Conservation (phyloP, 805 yeast species). For the Cephaloascus fragrans region DNA sequence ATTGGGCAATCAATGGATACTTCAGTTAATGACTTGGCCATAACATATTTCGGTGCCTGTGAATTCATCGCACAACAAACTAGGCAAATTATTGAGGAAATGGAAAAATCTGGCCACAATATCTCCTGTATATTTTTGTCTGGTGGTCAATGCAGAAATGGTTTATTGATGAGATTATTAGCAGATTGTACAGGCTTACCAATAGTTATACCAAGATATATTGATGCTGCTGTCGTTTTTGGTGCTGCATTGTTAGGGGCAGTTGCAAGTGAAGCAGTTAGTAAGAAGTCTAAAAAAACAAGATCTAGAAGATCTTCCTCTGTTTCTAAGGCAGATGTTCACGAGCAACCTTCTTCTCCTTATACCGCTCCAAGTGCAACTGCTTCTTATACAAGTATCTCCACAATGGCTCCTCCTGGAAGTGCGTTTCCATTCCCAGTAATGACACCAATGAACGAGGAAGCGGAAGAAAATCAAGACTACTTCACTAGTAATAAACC, state of each 20-base stretch:
- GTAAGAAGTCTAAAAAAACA: slow-evolving; percentile 19
- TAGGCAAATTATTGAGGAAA: slow-evolving; percentile 82
- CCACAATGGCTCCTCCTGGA: slow-evolving; percentile 33
- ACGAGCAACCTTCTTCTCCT: slow-evolving; percentile 52
- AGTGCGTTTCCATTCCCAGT: slow-evolving; percentile 18
- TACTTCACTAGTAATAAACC: slow-evolving; percentile 31
- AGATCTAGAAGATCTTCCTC: slow-evolving; percentile 6
- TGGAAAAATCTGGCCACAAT: slow-evolving; percentile 72
- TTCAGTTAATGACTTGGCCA: slow-evolving; percentile 75
- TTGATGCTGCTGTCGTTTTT: slow-evolving; percentile 94
- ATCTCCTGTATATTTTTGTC: slow-evolving; percentile 75
- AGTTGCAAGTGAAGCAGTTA: slow-evolving; percentile 69
- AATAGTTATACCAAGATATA: slow-evolving; percentile 84
- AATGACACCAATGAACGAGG: slow-evolving; percentile 22
- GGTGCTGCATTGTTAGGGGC: slow-evolving; percentile 96
- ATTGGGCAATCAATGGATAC: slow-evolving; percentile 91
- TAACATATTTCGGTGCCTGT: slow-evolving; percentile 85
- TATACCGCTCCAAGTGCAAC: slow-evolving; percentile 80
- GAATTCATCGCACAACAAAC: slow-evolving; percentile 98
- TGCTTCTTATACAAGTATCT: slow-evolving; percentile 49
- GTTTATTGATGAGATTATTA: slow-evolving; percentile 75
- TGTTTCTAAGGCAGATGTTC: slow-evolving; percentile 8
- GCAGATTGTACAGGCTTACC: slow-evolving; percentile 93
- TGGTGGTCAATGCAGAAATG: slow-evolving; percentile 96
- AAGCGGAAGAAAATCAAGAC: slow-evolving; percentile 21